A percentile compares a stretch with the other conserved stretches of the same genome.
Evolutionary conservation across 192 early-diverging fungal genomes (phyloP).

Genomic region (Dissophora ornata): DNA sequence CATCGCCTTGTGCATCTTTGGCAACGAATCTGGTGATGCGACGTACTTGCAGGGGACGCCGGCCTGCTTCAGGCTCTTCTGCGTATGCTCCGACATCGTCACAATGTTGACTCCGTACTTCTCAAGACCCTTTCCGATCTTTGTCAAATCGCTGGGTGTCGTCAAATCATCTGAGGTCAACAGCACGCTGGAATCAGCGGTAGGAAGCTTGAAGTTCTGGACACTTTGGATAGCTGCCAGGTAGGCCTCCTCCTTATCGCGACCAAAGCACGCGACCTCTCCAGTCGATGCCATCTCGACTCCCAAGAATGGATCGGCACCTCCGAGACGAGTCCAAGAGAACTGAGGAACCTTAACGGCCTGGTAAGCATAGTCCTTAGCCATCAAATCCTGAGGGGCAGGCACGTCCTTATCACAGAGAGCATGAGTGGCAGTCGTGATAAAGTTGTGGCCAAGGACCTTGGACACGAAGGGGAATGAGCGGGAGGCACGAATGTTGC

Average conservation of each 20-base stretch:
- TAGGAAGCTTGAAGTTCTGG: slow-evolving; percentile 91
- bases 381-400: slow-evolving; percentile 64
- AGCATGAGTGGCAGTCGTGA: slow-evolving; percentile 90
- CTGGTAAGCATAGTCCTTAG: slow-evolving; percentile 74
- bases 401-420: slow-evolving; percentile 74
- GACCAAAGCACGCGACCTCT: slow-evolving; percentile 97
- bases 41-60: slow-evolving; percentile 51
- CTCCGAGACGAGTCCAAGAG: slow-evolving; percentile 93
- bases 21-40: slow-evolving; percentile 62
- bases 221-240: slow-evolving; percentile 83
- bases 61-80: slow-evolving; percentile 57
- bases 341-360: slow-evolving; percentile 97
- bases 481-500: slow-evolving; percentile 96
- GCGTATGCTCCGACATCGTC: slow-evolving; percentile 72
- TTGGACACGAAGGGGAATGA: slow-evolving; percentile 99
- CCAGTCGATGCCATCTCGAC: slow-evolving; percentile 99
- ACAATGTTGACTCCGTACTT: slow-evolving; percentile 76
- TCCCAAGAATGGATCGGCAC: slow-evolving; percentile 96
- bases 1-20: slow-evolving; percentile 69
- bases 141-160: slow-evolving; percentile 71
- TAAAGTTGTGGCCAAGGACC: slow-evolving; percentile 90
- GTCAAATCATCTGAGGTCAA: slow-evolving; percentile 79
- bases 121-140: slow-evolving; percentile 75
- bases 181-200: slow-evolving; percentile 72
- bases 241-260: slow-evolving; percentile 90